Evolutionary conservation across 1,139 yeast genomes (phyloP).

Genomic region (Suhomyces guaymorum): DNA sequence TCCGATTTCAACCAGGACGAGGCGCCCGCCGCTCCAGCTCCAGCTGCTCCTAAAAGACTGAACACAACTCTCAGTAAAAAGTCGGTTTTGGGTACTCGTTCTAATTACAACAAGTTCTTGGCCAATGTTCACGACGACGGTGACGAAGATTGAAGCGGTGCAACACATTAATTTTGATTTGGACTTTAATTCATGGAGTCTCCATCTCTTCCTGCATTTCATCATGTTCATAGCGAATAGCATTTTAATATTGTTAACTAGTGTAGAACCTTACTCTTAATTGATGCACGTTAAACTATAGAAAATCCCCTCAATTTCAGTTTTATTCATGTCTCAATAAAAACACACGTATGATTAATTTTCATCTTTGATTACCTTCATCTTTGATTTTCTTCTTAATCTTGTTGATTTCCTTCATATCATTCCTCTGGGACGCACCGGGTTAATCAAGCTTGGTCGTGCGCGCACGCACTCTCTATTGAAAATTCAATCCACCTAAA

Average conservation of each 20-base stretch:
- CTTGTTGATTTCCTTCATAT: too few species aligned
- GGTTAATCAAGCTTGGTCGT: slow-evolving; percentile 2
- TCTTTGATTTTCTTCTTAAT: too few species aligned
- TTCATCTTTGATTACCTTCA: too few species aligned
- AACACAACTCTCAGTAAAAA: slow-evolving; percentile 36
- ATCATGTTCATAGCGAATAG: neutral
- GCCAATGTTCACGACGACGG: slow-evolving; percentile 30
- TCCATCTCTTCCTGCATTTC: neutral
- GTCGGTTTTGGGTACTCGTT: slow-evolving; percentile 44
- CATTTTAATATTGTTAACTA: neutral
- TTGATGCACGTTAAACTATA: too few species aligned
- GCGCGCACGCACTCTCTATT: slow-evolving; percentile 1
- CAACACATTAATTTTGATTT: neutral
- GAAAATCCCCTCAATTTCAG: too few species aligned
- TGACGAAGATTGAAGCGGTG: slow-evolving; percentile 8
- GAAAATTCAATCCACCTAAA: slow-evolving; percentile 2
- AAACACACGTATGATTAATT: too few species aligned
- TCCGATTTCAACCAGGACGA: slow-evolving; percentile 10
- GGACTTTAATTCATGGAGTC: neutral
- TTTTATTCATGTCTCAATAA: too few species aligned
- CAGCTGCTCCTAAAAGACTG: slow-evolving; percentile 22
- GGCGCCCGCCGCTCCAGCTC: slow-evolving; percentile 3
- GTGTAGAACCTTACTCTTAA: too few species aligned
- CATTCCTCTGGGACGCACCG: neutral
- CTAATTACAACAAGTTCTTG: slow-evolving; percentile 40